Evolutionary conservation across 1,139 yeast species (phyloP).

Genomic region (Tardiomyces digboiensis): DNA sequence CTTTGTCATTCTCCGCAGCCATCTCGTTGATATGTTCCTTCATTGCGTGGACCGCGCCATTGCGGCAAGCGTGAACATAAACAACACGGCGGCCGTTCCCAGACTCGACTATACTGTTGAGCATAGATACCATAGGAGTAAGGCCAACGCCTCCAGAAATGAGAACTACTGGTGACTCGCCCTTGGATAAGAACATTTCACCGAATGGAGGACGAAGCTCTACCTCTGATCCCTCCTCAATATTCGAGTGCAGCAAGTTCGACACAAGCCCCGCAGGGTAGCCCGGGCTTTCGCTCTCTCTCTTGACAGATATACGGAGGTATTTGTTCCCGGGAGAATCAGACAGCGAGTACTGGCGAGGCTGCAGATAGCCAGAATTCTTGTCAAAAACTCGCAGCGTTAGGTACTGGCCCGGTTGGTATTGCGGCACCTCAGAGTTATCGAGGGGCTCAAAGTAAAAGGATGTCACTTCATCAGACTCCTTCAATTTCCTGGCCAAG

Average conservation of each 20-base stretch:
- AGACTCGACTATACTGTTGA: slow-evolving; percentile 27
- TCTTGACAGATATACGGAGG: slow-evolving; percentile 47
- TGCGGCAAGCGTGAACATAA: not conserved
- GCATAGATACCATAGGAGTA: slow-evolving; percentile 50
- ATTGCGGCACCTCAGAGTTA: slow-evolving; percentile 29
- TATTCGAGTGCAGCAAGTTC: slow-evolving; percentile 37
- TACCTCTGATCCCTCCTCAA: slow-evolving; percentile 41
- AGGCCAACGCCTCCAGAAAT: slow-evolving; percentile 62
- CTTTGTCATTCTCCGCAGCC: not conserved
- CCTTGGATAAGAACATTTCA: slow-evolving; percentile 34
- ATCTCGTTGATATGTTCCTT: not conserved
- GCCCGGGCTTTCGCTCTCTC: not conserved
- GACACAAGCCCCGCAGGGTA: slow-evolving; percentile 42
- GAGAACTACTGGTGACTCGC: slow-evolving; percentile 28
- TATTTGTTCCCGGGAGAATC: slow-evolving; percentile 24
- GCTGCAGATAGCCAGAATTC: slow-evolving; percentile 20
- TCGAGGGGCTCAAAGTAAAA: slow-evolving; percentile 42
- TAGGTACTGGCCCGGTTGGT: slow-evolving; percentile 53
- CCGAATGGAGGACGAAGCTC: slow-evolving; percentile 55
- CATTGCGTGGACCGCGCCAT: slow-evolving; percentile 2
- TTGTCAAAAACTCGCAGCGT: slow-evolving; percentile 31
- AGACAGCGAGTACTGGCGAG: slow-evolving; percentile 48
- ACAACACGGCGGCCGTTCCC: slow-evolving; percentile 7
- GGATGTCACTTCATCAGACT: slow-evolving; percentile 41
- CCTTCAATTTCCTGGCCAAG: slow-evolving; percentile 35